Evolutionary conservation across 768 basidiomycete species (phyloP), one percentile per base, ranked within the genome.

Genomic region (Mycena pura): DNA sequence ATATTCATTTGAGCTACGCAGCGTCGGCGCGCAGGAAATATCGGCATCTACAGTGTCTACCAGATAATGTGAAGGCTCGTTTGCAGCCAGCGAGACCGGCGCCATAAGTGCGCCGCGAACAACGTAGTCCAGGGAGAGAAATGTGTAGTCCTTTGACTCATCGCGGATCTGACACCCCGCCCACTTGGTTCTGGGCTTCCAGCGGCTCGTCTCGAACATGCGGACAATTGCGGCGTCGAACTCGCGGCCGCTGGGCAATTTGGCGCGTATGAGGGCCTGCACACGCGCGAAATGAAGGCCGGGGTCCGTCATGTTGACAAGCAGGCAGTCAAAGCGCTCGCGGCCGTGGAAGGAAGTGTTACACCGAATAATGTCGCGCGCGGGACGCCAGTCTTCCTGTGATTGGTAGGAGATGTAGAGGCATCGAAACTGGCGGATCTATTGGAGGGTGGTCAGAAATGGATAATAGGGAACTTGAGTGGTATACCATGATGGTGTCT

Each of bases 141-240:
- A 62, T 5, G 45, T 38, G 28, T 15, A 39, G n/a, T 56, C 27
- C 28, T 46, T 61, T 3, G 8, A 21, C 50, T 68, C 64, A 17
- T 68, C 56, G n/a, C 36, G 51, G 10, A 62, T 50, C n/a, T 58
- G 43, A 44, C 48, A 57, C 14, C 62, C 62, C 5, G 34, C 44
- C 64, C 60, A 68, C 2, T 14, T 31, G n/a, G 64, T 65, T 32
- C 53, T 47, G 6, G 60, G 60, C 29, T 44, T 62, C 64, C 66
- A 67, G 5, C 45, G 40, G 45, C 45, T 62, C 19, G 6, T 3
- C 13, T 49, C 29, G 19, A 63, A 63, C 55, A 57, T 57, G 21
- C 29, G 50, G 7, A 57, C 53, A n/a, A 65, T 24, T 6, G 57
- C 64, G 9, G 62, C 27, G 41, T 68, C 61, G 13, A 50, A n/a